Evolutionary conservation across 306 rosid species (phyloP).

Genomic region (Medicago ruthenica): DNA sequence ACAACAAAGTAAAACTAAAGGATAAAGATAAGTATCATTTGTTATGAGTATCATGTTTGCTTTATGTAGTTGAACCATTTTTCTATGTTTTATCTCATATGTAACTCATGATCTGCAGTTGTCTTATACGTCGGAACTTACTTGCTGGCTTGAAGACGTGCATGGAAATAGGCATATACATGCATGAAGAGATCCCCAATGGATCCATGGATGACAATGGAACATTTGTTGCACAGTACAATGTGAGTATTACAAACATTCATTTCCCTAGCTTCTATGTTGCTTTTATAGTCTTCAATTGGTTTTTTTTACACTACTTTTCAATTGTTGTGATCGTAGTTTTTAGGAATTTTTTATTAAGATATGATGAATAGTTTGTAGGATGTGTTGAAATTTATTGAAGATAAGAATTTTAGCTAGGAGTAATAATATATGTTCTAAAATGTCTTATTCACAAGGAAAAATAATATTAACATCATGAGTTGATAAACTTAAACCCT

Average conservation of each 20-base stretch:
- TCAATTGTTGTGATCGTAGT: background rate
- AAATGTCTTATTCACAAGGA: no score
- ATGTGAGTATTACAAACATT: conserved; percentile 51
- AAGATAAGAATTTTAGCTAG: background rate
- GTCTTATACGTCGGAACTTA: conserved; percentile 82
- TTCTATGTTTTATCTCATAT: conserved; percentile 22
- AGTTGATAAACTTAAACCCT: no score
- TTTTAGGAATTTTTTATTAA: background rate
- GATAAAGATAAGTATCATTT: background rate
- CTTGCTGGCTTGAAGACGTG: conserved; percentile 90
- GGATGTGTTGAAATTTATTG: background rate
- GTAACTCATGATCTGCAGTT: conserved; percentile 58
- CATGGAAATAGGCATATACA: conserved; percentile 73
- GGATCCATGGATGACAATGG: conserved; percentile 54
- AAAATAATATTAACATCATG: no score
- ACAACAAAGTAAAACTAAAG: no score
- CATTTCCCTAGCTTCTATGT: conserved; percentile 26
- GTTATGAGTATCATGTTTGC: no score
- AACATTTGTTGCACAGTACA: conserved; percentile 49
- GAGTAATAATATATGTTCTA: background rate
- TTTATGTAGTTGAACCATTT: no score
- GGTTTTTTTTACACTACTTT: background rate
- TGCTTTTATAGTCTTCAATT: background rate
- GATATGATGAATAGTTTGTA: background rate
- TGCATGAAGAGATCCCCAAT: conserved; percentile 57